These are phyloP conservation scores for Globisporangium canariense DNA, from an alignment of 352 stramenopile species.

Conservation along the genomic window DNA sequence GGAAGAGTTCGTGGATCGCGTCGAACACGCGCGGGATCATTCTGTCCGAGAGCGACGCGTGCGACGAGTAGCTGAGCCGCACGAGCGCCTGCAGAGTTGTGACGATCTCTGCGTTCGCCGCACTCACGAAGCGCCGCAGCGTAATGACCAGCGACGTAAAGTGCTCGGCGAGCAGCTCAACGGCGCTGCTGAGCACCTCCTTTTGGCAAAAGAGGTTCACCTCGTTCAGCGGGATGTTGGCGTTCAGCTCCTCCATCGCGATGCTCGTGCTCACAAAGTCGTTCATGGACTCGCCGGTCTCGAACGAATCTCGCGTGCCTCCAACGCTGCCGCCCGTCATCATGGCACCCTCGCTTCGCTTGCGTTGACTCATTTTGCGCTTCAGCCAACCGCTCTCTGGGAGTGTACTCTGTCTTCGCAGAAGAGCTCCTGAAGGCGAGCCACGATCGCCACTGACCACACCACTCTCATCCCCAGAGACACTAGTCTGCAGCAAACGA, in stretches of 20 bases:
- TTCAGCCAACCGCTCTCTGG: slow-evolving; percentile 32
- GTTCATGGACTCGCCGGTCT: slow-evolving; percentile 49
- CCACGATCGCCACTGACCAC: slow-evolving; percentile 7
- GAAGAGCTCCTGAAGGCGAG: not conserved
- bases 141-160: slow-evolving; percentile 32
- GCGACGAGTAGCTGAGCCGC: slow-evolving; percentile 39
- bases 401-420: slow-evolving; percentile 5
- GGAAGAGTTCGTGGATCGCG: slow-evolving; percentile 49
- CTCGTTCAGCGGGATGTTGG: slow-evolving; percentile 43
- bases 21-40: slow-evolving; percentile 49
- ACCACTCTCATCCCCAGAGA: slow-evolving; percentile 13
- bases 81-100: slow-evolving; percentile 52
- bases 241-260: slow-evolving; percentile 59
- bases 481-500: slow-evolving; percentile 39
- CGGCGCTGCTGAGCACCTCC: slow-evolving; percentile 37
- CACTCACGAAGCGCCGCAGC: slow-evolving; percentile 32
- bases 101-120: slow-evolving; percentile 33
- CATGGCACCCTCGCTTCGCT: slow-evolving; percentile 5
- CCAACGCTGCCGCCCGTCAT: not conserved
- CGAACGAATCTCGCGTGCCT: slow-evolving; percentile 35
- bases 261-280: slow-evolving; percentile 34
- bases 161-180: slow-evolving; percentile 50
- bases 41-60: slow-evolving; percentile 36
- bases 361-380: slow-evolving; percentile 20
- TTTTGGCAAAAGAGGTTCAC: slow-evolving; percentile 30